A percentile compares a stretch with the other conserved stretches of the same genome.
Evolutionary conservation across 768 basidiomycete genomes (phyloP).

Genomic region (Rhodosporidiobolus odoratus): DNA sequence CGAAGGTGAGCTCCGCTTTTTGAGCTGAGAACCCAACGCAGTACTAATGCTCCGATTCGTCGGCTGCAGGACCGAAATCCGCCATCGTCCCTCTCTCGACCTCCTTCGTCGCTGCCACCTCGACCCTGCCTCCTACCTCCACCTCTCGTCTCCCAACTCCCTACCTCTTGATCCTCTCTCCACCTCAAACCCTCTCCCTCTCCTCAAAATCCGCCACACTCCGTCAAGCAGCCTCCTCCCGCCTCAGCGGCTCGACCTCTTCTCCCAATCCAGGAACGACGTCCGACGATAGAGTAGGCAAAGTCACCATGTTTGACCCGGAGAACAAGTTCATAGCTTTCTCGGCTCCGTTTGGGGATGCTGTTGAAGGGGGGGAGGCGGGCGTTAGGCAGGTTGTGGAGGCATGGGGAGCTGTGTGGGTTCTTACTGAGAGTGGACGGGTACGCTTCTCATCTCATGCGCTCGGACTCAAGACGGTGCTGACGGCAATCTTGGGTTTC

Average conservation of each 20-base stretch:
- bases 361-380: neutral
- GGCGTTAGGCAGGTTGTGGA: conserved; percentile 79
- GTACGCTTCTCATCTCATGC: conserved; percentile 50
- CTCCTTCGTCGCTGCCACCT: neutral
- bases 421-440: conserved; percentile 71
- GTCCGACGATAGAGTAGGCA: conserved; percentile 23
- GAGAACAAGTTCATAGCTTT: conserved; percentile 88
- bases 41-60: neutral
- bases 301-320: conserved; percentile 75
- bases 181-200: conserved; percentile 66
- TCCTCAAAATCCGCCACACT: conserved; percentile 67
- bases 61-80: conserved; percentile 36
- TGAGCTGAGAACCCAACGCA: neutral
- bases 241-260: neutral
- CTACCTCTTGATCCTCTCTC: conserved; percentile 84
- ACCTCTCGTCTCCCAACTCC: conserved; percentile 57
- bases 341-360: conserved; percentile 67
- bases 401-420: conserved; percentile 72
- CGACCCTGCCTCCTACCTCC: conserved; percentile 75
- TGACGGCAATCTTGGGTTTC: neutral
- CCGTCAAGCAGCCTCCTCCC: conserved; percentile 60
- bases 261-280: conserved; percentile 49
- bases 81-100: conserved; percentile 23
- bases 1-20: conserved; percentile 59
- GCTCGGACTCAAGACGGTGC: neutral